Conservation (phyloP, 1,284 basidiomycete genomes). For the Cryptococcus deneoformans region DNA sequence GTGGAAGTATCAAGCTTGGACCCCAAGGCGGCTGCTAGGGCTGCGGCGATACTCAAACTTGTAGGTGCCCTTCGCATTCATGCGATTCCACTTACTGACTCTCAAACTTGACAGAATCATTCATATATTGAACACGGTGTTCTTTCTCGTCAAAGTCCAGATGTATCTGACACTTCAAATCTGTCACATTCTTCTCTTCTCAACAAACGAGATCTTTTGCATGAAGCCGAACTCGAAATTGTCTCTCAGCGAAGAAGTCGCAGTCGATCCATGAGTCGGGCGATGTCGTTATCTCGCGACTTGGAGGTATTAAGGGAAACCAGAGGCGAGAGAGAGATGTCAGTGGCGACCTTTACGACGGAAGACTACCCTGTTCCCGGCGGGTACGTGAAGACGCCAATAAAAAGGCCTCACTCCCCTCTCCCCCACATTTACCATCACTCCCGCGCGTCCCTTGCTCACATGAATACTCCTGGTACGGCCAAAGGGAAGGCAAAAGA, state of each 20-base stretch:
- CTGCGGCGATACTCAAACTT: constrained; percentile 84
- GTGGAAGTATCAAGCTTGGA: constrained; percentile 78
- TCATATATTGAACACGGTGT: constrained; percentile 69
- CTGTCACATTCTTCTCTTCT: constrained; percentile 14
- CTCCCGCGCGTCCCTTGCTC: background rate
- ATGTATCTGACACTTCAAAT: background rate
- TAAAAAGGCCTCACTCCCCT: background rate
- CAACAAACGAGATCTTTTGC: constrained; percentile 53
- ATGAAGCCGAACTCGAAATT: constrained; percentile 60
- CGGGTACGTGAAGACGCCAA: constrained; percentile 14
- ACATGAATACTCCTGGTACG: background rate
- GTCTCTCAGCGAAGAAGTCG: constrained; percentile 16
- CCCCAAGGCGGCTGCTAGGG: constrained; percentile 75
- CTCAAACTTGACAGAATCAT: constrained; percentile 61
- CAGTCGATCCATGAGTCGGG: constrained; percentile 13
- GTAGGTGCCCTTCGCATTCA: constrained; percentile 49
- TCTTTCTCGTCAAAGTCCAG: constrained; percentile 16
- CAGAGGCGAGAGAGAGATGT: constrained; percentile 6
- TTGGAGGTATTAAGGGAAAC: constrained; percentile 1
- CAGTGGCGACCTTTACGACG: constrained; percentile 15
- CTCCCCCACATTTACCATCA: background rate
- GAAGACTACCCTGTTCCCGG: constrained; percentile 20
- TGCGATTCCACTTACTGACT: no score
- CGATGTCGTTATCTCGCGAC: background rate
- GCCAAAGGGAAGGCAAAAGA: background rate